phyloP scores from a whole-genome alignment of 805 yeast species.

The Suhomyces tanzawaensis region DNA sequence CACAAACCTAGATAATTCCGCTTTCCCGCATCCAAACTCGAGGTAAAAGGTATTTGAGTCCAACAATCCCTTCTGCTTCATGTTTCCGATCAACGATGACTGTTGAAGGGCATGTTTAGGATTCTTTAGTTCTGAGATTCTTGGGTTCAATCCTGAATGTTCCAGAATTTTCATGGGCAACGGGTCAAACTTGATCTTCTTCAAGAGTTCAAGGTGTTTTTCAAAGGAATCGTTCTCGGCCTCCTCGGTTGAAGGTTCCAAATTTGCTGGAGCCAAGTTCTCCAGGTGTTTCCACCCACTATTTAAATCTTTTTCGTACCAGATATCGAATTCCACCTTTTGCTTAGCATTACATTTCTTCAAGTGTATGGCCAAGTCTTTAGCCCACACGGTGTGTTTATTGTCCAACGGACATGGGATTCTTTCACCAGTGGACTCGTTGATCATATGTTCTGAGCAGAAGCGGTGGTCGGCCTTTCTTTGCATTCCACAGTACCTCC shows the following conservation, averaged over 20 bases:
- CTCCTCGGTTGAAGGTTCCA: neutral
- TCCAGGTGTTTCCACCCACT: conserved; percentile 9
- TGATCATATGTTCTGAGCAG: conserved; percentile 62
- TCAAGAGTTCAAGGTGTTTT: conserved; percentile 19
- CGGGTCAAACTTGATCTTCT: conserved; percentile 14
- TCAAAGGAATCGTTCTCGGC: conserved; percentile 14
- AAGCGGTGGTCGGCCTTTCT: conserved; percentile 46
- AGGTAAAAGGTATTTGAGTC: conserved; percentile 39
- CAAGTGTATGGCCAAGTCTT: conserved; percentile 54
- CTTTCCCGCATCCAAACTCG: conserved; percentile 93
- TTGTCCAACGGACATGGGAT: conserved; percentile 78
- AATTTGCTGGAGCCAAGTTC: too few species aligned
- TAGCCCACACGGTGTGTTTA: conserved; percentile 68
- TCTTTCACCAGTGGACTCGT: conserved; percentile 28
- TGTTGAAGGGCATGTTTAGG: conserved; percentile 83
- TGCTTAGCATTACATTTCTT: conserved; percentile 56
- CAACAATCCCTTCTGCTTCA: conserved; percentile 44
- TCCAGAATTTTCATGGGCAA: conserved; percentile 14
- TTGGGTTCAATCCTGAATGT: conserved; percentile 31
- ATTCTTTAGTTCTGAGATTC: conserved; percentile 52
- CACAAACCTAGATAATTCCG: conserved; percentile 72
- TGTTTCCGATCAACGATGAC: conserved; percentile 70
- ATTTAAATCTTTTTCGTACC: conserved; percentile 54
- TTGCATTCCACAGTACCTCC: conserved; percentile 61
- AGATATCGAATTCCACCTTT: conserved; percentile 38